Base-by-base conservation (phyloP, 2,329 filamentous ascomycete genomes). In the Pestalotiopsis sp. region DNA sequence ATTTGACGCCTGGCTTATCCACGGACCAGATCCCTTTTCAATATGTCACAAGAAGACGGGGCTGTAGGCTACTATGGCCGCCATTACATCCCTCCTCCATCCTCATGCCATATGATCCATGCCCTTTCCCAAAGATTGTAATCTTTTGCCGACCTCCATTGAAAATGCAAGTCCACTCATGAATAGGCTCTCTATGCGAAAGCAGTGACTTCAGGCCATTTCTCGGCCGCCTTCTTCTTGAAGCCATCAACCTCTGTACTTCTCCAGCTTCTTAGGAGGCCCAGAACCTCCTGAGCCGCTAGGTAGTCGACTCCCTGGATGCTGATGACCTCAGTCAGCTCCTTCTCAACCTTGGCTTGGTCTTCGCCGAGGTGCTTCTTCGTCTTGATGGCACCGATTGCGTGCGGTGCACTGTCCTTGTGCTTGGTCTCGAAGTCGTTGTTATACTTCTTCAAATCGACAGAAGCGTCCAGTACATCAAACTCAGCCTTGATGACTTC, bases 401-500 rank as follows among this genome's bases (percentile, higher is more conserved):
- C 83, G 75, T 93, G 89, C 17, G 83, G 72, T 5, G 88, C 83
- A 77, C 89, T 92, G 68, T 85, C 79, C 72, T 88, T 87, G 82
- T 95, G 86, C 72, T 87, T 84, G 57, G 85, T 78, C 20, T 90
- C 80, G 79, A 90, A 95, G 25, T 88, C 86, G 52, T 90, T 83
- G 79, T 95, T 95, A 81, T 86, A 88, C 72, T 89, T 83, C 62
- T 85, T 82, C 58, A 93, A 84, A 65, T 91, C 86, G 23, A 84
- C 80, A 38, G 87, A 86, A 11, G 87, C 81, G 6, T 90, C 84
- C 27, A 91, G 81, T 9, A 85, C 83, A 45, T 87, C 88, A 73
- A 95, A 93, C 72, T 91, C 90, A 2, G 88, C 81, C 70, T 91
- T 90, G 73, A 97, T 83, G 61, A 93, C 88, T 72, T 94, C 89